Conservation (phyloP, 169 alveolate species). For the Cryptosporidium meleagridis region DNA sequence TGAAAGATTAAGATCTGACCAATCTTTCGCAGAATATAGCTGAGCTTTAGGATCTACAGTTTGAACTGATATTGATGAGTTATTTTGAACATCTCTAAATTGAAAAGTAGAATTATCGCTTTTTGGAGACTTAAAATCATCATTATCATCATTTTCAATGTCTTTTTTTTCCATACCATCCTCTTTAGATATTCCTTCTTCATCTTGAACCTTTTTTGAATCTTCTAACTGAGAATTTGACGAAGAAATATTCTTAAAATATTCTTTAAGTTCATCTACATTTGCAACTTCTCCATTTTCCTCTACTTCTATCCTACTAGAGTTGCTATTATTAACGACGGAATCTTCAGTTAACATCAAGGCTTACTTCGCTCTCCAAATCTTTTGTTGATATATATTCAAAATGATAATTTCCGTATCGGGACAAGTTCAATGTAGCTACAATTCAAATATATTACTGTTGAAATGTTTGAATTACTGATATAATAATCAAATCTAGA, state of each 20-base stretch:
- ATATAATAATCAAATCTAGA: background rate
- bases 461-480: background rate
- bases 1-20: constrained; percentile 80
- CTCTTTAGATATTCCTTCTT: background rate
- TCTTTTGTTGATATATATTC: background rate
- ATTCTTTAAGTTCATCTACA: constrained; percentile 57
- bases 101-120: background rate
- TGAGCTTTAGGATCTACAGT: constrained; percentile 53
- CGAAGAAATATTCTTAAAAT: constrained; percentile 38
- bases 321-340: background rate
- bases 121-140: background rate
- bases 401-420: background rate
- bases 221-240: background rate
- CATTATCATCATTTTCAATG: constrained; percentile 20
- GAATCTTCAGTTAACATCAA: constrained; percentile 34
- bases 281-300: constrained; percentile 71
- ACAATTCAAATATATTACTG: background rate
- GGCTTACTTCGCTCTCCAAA: background rate
- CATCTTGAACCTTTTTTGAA: constrained; percentile 21
- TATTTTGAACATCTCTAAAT: constrained; percentile 61
- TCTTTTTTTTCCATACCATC: constrained; percentile 50
- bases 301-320: background rate
- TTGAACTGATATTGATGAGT: constrained; percentile 61
- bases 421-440: background rate
- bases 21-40: constrained; percentile 78